phyloP scores from a whole-genome alignment of 331 rosid species.

The Quercus tomentella region DNA sequence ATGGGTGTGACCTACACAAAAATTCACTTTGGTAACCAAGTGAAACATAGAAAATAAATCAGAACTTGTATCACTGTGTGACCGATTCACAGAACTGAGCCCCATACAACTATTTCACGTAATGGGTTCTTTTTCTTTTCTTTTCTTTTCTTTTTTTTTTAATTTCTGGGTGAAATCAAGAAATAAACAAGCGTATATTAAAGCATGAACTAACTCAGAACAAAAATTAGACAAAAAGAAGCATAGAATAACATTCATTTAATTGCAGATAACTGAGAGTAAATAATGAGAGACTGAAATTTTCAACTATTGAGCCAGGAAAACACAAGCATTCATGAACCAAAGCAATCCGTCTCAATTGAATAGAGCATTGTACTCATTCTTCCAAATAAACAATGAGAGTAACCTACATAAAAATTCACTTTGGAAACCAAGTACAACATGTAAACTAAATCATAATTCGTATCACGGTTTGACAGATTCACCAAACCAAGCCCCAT shows the following conservation, averaged over 20 bases:
- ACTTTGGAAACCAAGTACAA: neutral
- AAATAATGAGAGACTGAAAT: neutral
- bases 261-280: neutral
- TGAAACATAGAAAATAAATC: neutral
- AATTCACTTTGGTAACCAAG: neutral
- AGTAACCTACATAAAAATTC: neutral
- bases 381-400: neutral
- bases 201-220: neutral
- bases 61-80: neutral
- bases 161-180: too few relatives aligned
- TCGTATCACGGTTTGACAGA: neutral
- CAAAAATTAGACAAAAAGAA: neutral
- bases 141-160: too few relatives aligned
- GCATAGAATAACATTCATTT: neutral
- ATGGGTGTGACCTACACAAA: neutral
- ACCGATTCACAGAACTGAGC: neutral
- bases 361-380: neutral
- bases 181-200: too few relatives aligned
- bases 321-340: neutral
- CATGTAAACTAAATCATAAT: neutral
- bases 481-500: too few relatives aligned
- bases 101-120: neutral
- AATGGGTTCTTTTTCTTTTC: neutral
- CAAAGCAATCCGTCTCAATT: neutral
- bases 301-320: neutral